Evolutionary conservation across 441 rosid species (phyloP), one percentile per base, ranked within the genome.

Genomic region (Euphorbia corollata): DNA sequence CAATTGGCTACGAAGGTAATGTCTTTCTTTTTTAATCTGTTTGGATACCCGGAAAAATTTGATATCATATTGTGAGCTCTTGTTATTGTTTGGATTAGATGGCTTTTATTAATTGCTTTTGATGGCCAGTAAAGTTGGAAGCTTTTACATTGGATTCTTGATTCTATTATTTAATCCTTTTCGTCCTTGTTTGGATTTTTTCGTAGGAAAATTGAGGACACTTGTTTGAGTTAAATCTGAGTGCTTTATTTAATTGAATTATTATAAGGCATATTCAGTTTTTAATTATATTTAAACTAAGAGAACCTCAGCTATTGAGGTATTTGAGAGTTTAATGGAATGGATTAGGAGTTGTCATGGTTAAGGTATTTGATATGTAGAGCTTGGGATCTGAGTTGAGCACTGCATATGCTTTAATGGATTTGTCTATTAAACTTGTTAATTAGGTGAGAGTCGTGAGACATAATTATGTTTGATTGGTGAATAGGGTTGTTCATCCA

Each of bases 1-100:
- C 69, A 86, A 85, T 68, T 91, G 97, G 96, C 94, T 91, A 68
- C 79, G 97, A 71, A 91, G 96, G 96, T 91, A 73, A 56, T 47
- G 30, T 48, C 18, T 38, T 24, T 59, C 23, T 34, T 55, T 24
- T 57, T 23, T 1, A 22, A 19, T 65, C 15, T 36, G 20, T 73
- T 69, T 48, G 56, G 62, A 50, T 65, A 41, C 22, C 7, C 47
- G 39, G 60, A 36, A 59, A 59, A 15, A 58, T 16, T 59, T 22
- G 11, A 36, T 13, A 6, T 51, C 50, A 41, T 50, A 19, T 38
- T 22, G 24, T 8, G 8, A 0, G 19, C 16, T 22, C 12, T 30
- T 34, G 2, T 51, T 51, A n/a, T 19, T 36, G 19, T 12, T 32
- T 48, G 47, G 55, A 27, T 9, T 15, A 8, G 38, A 8, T 19